These are phyloP conservation scores for Pelargonium exstipulatum DNA, from an alignment of 441 rosid genomes.

Conservation along the genomic window DNA sequence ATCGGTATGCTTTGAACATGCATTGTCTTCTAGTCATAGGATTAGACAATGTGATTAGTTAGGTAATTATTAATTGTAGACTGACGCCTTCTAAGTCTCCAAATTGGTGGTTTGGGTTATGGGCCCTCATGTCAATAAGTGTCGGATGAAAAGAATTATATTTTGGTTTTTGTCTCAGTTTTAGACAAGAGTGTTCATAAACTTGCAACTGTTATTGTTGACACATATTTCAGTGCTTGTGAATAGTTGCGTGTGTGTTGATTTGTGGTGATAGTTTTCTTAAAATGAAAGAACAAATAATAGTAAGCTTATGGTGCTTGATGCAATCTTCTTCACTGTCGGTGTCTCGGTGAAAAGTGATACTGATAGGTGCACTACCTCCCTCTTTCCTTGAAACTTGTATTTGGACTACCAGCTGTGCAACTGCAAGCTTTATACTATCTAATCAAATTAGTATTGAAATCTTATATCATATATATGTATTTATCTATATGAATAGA, in stretches of 20 bases:
- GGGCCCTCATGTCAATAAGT: neutral
- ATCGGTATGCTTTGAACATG: too few relatives aligned
- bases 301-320: neutral
- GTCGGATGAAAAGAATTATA: neutral
- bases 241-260: neutral
- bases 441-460: too few relatives aligned
- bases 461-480: neutral
- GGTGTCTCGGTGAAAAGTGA: neutral
- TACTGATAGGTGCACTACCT: neutral
- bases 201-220: neutral
- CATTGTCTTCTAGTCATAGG: too few relatives aligned
- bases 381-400: too few relatives aligned
- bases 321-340: neutral
- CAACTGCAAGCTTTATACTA: too few relatives aligned
- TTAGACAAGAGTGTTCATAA: neutral
- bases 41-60: neutral
- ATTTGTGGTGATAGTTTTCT: neutral
- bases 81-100: neutral
- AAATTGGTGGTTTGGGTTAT: neutral
- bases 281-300: neutral
- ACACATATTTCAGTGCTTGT: neutral
- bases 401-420: neutral
- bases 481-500: neutral
- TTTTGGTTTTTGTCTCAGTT: neutral
- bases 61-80: neutral